Conservation (phyloP, 2,329 filamentous ascomycete species). For the Diaporthe amygdali region DNA sequence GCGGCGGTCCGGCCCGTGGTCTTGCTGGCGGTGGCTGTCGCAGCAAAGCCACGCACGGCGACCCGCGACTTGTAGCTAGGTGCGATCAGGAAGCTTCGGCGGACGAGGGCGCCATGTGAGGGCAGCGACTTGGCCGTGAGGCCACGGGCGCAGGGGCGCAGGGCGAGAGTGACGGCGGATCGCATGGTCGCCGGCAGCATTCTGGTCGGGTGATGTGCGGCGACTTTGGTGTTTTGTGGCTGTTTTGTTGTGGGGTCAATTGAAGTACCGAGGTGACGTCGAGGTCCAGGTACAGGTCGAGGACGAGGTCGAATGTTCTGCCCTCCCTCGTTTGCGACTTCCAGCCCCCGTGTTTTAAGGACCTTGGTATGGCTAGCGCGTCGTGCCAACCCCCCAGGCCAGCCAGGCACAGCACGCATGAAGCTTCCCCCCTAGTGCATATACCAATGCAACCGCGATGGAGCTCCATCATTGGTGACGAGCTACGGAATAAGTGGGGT, state of each 20-base stretch:
- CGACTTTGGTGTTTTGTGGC: not conserved
- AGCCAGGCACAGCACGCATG: not conserved
- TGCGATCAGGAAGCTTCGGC: constrained; percentile 20
- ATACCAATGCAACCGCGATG: not conserved
- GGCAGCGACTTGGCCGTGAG: constrained; percentile 14
- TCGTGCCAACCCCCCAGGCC: not conserved
- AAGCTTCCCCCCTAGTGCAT: not conserved
- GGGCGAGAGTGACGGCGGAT: constrained; percentile 11
- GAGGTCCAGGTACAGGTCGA: constrained; percentile 3
- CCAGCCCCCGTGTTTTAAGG: constrained; percentile 15
- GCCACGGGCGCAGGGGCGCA: constrained; percentile 19
- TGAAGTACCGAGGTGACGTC: constrained; percentile 5
- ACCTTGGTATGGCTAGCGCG: constrained; percentile 12
- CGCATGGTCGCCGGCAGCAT: constrained; percentile 18
- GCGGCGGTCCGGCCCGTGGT: constrained; percentile 24
- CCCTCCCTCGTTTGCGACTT: not conserved
- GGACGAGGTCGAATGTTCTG: constrained; percentile 5
- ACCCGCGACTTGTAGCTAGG: constrained; percentile 21
- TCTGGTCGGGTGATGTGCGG: not conserved
- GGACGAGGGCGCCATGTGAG: constrained; percentile 21
- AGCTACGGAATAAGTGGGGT: not conserved
- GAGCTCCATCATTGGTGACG: not conserved
- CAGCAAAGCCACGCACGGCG: constrained; percentile 28
- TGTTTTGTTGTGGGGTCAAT: not conserved
- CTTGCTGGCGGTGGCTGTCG: constrained; percentile 25